A percentile compares a stretch with the other conserved stretches of the same genome.
These are phyloP conservation scores for Datisca glomerata DNA, from an alignment of 306 rosid species.

Conservation along the genomic window DNA sequence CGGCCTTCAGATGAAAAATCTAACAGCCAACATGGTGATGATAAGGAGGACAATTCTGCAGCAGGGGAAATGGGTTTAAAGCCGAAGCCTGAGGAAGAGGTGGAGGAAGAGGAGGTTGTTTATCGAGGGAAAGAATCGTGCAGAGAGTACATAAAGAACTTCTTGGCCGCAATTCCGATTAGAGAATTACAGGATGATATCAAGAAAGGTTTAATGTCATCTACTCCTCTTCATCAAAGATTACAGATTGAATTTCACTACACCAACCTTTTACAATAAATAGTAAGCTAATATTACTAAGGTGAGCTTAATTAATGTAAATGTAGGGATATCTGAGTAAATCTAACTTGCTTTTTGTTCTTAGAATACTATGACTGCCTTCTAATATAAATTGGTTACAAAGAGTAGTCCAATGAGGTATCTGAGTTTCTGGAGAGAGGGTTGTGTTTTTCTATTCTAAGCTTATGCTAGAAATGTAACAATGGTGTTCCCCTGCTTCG, in stretches of 20 bases:
- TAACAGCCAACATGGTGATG: conserved; percentile 25
- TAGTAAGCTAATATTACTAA: too few relatives aligned
- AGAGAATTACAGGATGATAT: conserved; percentile 93
- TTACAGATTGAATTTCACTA: conserved; percentile 87
- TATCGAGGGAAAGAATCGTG: conserved; percentile 89
- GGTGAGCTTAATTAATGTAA: too few relatives aligned
- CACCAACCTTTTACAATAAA: conserved; percentile 44
- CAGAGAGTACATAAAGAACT: conserved; percentile 92
- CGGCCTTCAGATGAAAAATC: conserved; percentile 47
- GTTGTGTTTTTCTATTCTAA: not conserved
- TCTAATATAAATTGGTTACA: not conserved
- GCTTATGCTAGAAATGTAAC: conserved; percentile 2
- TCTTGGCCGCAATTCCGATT: conserved; percentile 94
- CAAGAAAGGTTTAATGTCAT: conserved; percentile 73
- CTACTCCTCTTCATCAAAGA: conserved; percentile 84
- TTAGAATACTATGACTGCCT: conserved; percentile 8
- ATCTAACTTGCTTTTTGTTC: conserved; percentile 37
- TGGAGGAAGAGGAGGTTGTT: conserved; percentile 44
- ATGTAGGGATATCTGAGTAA: conserved; percentile 38
- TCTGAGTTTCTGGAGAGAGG: conserved; percentile 2
- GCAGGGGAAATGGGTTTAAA: conserved; percentile 16
- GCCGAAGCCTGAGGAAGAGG: conserved; percentile 33
- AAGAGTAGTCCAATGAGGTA: conserved; percentile 19
- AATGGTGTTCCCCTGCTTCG: too few relatives aligned
- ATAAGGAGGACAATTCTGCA: conserved; percentile 32